Conservation (phyloP, 768 basidiomycete genomes). For the Paxillus rubicundulus region DNA sequence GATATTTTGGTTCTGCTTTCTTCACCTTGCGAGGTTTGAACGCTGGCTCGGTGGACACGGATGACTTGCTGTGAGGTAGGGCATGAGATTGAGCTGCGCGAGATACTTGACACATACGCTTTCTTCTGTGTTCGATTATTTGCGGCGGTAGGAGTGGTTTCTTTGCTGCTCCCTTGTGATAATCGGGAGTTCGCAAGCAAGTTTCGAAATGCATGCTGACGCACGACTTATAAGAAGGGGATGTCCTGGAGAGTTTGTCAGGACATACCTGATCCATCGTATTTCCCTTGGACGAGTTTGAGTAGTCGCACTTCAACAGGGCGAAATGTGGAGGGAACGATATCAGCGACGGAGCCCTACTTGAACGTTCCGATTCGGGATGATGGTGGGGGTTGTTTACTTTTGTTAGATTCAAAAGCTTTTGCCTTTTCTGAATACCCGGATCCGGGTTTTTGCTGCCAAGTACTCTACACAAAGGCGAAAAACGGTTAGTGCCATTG, state of each 20-base stretch:
- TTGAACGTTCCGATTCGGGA: background rate
- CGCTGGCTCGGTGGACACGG: slow-evolving; percentile 53
- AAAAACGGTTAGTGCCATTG: background rate
- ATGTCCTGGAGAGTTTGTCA: background rate
- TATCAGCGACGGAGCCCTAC: background rate
- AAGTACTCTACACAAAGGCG: background rate
- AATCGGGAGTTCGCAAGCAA: slow-evolving; percentile 41
- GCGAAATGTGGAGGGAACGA: background rate
- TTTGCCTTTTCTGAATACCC: slow-evolving; percentile 9
- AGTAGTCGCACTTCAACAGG: background rate
- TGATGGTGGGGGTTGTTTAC: slow-evolving; percentile 25
- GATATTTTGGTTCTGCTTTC: slow-evolving; percentile 56
- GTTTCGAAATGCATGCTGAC: slow-evolving; percentile 58
- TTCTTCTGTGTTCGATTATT: slow-evolving; percentile 11
- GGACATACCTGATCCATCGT: slow-evolving; percentile 30
- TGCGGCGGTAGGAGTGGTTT: background rate
- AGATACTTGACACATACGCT: slow-evolving; percentile 11
- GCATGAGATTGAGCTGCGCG: background rate
- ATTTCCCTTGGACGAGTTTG: background rate
- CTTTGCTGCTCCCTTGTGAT: slow-evolving; percentile 13
- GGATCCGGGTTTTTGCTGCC: background rate
- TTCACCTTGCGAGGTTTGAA: slow-evolving; percentile 85
- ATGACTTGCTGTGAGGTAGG: slow-evolving; percentile 39
- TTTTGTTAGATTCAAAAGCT: slow-evolving; percentile 26
- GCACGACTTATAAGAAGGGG: background rate